Evolutionary conservation across 2,329 filamentous ascomycete species (phyloP).

Genomic region (Fusarium zealandicum): DNA sequence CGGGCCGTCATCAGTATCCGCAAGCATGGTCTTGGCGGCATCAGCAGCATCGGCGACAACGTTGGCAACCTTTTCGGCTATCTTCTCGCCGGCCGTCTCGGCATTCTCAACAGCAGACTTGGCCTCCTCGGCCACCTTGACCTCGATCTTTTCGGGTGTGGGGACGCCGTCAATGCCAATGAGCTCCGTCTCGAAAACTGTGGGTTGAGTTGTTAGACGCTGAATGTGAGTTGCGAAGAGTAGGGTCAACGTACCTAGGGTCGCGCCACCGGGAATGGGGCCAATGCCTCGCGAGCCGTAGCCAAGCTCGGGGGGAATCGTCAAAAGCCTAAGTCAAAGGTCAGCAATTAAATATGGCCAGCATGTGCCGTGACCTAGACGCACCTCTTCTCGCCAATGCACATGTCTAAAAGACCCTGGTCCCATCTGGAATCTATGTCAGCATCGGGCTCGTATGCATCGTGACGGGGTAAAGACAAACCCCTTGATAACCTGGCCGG

Average conservation of each 20-base stretch:
- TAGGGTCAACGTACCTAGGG: conserved; percentile 65
- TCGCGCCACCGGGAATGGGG: conserved; percentile 83
- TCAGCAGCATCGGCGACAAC: conserved; percentile 58
- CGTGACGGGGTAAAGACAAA: conserved; percentile 49
- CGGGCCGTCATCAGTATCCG: conserved; percentile 62
- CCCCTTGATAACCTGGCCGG: conserved; percentile 88
- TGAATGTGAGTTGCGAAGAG: conserved; percentile 18
- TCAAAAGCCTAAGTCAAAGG: conserved; percentile 67
- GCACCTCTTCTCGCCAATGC: conserved; percentile 86
- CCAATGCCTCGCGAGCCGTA: conserved; percentile 81
- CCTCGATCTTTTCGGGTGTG: conserved; percentile 48
- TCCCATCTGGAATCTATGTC: conserved; percentile 72
- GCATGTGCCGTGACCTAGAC: conserved; percentile 25
- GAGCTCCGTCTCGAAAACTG: conserved; percentile 91
- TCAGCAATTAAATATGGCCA: conserved; percentile 14
- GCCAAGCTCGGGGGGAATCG: conserved; percentile 83
- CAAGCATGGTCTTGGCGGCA: conserved; percentile 59
- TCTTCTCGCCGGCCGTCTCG: conserved; percentile 46
- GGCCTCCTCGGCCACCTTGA: conserved; percentile 37
- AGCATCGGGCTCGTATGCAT: conserved; percentile 22
- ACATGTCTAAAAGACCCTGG: conserved; percentile 89
- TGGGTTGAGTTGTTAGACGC: conserved; percentile 25
- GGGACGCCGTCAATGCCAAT: conserved; percentile 80
- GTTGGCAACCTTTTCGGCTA: conserved; percentile 56
- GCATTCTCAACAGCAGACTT: conserved; percentile 39